phyloP scores from a whole-genome alignment of 2,329 filamentous ascomycete genomes.

The Fusarium buharicum region DNA sequence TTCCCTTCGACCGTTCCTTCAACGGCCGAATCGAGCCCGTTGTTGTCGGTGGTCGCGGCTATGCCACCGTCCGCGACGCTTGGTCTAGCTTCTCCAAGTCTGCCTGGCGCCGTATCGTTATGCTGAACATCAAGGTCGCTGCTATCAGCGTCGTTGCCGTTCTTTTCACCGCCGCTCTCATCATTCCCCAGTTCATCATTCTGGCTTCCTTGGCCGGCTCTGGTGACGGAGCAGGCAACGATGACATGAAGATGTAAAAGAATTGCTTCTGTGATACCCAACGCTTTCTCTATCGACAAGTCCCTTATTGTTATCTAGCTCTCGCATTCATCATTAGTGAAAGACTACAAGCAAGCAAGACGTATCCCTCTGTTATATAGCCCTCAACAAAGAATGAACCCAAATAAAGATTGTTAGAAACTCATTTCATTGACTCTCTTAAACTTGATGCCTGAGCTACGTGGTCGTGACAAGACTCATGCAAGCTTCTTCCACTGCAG shows the following conservation, averaged over 20 bases:
- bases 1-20: slow-evolving; percentile 91
- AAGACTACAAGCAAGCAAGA: background rate
- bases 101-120: slow-evolving; percentile 77
- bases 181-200: slow-evolving; percentile 64
- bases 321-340: background rate
- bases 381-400: slow-evolving; percentile 8
- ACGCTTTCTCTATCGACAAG: background rate
- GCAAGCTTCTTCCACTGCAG: slow-evolving; percentile 36
- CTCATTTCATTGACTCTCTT: slow-evolving; percentile 41
- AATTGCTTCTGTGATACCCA: background rate
- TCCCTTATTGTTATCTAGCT: slow-evolving; percentile 2
- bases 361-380: background rate
- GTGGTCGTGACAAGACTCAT: slow-evolving; percentile 46
- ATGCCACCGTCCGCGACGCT: slow-evolving; percentile 77
- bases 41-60: slow-evolving; percentile 77
- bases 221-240: slow-evolving; percentile 7
- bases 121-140: slow-evolving; percentile 79
- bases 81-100: slow-evolving; percentile 81
- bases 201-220: slow-evolving; percentile 42
- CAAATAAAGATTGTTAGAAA: slow-evolving; percentile 30
- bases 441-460: slow-evolving; percentile 43
- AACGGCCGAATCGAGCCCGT: slow-evolving; percentile 79
- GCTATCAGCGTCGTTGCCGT: slow-evolving; percentile 62
- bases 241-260: slow-evolving; percentile 19
- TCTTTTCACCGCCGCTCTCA: slow-evolving; percentile 57